Percentiles rank a stretch among this genome's conserved stretches.
phyloP scores from a whole-genome alignment of 768 basidiomycete genomes.

The Lactarius vividus region DNA sequence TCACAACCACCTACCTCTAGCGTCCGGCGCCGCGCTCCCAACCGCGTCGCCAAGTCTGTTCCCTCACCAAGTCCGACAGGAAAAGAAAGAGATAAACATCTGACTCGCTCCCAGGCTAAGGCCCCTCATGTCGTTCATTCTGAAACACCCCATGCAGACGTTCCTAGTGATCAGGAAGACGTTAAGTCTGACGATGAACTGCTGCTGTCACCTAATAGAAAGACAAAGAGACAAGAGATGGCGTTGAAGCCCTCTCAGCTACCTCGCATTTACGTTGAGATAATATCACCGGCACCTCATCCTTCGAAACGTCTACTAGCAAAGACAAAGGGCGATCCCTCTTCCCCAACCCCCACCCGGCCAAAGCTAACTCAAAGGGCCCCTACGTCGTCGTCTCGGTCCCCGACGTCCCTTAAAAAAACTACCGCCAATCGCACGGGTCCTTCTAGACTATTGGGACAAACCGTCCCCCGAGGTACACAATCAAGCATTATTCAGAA shows the following conservation, averaged over 20 bases:
- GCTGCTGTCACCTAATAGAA: slow-evolving; percentile 11
- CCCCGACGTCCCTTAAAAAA: slow-evolving; percentile 4
- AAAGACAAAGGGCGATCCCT: not conserved
- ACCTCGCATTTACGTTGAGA: slow-evolving; percentile 15
- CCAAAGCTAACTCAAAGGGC: not conserved
- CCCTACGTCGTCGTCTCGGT: slow-evolving; percentile 5
- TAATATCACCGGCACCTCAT: slow-evolving; percentile 18
- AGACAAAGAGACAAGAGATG: slow-evolving; percentile 2
- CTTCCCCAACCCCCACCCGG: slow-evolving; percentile 21
- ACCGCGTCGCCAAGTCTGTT: not conserved
- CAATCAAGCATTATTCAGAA: slow-evolving; percentile 30
- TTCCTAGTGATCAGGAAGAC: not conserved
- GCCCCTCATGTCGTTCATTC: not conserved
- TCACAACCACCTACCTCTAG: not conserved
- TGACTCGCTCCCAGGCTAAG: slow-evolving; percentile 18
- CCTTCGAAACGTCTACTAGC: slow-evolving; percentile 8
- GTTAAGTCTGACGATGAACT: slow-evolving; percentile 26
- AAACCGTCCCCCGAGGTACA: not conserved
- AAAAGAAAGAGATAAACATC: slow-evolving; percentile 3
- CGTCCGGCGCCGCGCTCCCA: not conserved
- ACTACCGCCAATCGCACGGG: not conserved
- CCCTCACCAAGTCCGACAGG: not conserved
- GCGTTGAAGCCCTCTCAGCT: slow-evolving; percentile 13
- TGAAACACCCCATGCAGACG: not conserved
- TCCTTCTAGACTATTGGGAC: not conserved